phyloP scores from a whole-genome alignment of 192 early-diverging fungal genomes.

The Backusella westeae region DNA sequence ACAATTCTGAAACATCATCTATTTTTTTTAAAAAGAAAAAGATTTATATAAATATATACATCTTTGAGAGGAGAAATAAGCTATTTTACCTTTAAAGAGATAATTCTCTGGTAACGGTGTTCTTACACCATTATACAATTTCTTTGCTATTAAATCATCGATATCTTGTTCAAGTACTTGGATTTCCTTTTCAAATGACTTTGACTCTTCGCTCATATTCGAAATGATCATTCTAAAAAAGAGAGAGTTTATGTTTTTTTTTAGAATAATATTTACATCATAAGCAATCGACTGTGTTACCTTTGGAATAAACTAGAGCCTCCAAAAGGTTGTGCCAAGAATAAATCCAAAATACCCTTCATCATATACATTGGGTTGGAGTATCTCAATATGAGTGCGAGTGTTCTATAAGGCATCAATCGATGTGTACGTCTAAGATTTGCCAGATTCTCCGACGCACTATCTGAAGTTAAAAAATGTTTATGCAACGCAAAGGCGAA shows the following conservation, averaged over 20 bases:
- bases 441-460: constrained; percentile 42
- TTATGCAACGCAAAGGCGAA: constrained; percentile 54
- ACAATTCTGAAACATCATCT: not conserved
- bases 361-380: constrained; percentile 56
- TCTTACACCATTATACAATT: constrained; percentile 42
- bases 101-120: not conserved
- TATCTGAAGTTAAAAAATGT: constrained; percentile 50
- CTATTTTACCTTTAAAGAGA: not conserved
- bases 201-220: constrained; percentile 48
- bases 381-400: constrained; percentile 45
- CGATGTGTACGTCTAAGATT: constrained; percentile 50
- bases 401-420: constrained; percentile 49
- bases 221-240: constrained; percentile 42
- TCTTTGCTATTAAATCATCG: constrained; percentile 36
- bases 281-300: constrained; percentile 5
- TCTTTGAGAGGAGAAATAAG: too few relatives aligned
- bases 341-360: constrained; percentile 51
- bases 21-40: not conserved
- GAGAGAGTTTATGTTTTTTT: not conserved
- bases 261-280: not conserved
- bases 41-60: not conserved
- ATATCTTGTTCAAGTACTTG: constrained; percentile 17
- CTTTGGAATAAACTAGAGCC: constrained; percentile 49
- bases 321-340: constrained; percentile 58
- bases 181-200: constrained; percentile 44